Percentiles rank a stretch among this genome's conserved stretches.
Conservation (phyloP, 345 rosid species). For the Brassica rapa region DNA sequence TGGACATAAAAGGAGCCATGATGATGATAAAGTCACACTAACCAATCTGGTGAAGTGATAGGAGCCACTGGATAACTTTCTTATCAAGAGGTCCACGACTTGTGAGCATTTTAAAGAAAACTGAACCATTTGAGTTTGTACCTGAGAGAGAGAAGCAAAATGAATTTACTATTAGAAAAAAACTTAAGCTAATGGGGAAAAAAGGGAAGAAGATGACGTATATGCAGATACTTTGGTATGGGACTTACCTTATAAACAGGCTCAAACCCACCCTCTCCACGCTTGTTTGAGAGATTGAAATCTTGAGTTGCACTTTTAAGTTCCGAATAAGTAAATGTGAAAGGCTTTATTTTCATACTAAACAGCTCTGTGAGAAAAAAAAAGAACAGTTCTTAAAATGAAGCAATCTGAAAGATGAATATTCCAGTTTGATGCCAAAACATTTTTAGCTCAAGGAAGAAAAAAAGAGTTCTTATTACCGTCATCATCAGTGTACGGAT, state of each 20-base stretch:
- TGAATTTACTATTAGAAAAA: neutral
- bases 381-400: no score
- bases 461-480: no score
- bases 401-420: no score
- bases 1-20: neutral
- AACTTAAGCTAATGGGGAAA: neutral
- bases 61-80: slow-evolving; percentile 82
- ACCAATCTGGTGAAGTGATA: slow-evolving; percentile 95
- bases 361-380: no score
- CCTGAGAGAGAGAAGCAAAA: slow-evolving; percentile 30
- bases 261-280: no score
- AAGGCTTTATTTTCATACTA: no score
- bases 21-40: slow-evolving; percentile 29
- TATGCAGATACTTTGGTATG: neutral
- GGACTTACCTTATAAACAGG: slow-evolving; percentile 53
- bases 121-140: slow-evolving; percentile 45
- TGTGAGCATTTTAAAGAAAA: slow-evolving; percentile 54
- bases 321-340: no score
- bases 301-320: no score
- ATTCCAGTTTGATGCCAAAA: no score
- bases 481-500: no score
- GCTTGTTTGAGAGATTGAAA: no score
- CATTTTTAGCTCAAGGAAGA: no score
- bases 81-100: slow-evolving; percentile 66
- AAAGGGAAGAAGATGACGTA: neutral